These are phyloP conservation scores for Ogataea saltuana DNA, from an alignment of 805 yeast species.

Conservation along the genomic window DNA sequence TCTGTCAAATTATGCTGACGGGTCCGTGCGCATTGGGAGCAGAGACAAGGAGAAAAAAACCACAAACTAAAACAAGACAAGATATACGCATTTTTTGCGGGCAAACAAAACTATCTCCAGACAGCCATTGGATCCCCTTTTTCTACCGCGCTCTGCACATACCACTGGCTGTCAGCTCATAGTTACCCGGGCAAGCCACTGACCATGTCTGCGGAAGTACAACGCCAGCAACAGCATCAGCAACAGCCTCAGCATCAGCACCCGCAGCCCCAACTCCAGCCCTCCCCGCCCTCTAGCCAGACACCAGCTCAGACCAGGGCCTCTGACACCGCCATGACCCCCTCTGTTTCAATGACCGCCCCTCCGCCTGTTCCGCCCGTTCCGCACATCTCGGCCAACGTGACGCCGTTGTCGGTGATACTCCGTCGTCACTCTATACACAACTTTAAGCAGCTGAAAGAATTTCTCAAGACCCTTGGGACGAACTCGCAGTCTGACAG, in stretches of 20 bases:
- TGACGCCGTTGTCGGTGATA: slow-evolving; percentile 62
- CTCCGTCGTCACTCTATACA: slow-evolving; percentile 59
- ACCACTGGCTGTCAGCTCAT: neutral
- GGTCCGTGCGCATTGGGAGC: no score
- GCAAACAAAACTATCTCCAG: neutral
- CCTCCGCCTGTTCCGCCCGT: slow-evolving; percentile 33
- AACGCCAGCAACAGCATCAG: slow-evolving; percentile 13
- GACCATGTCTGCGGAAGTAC: slow-evolving; percentile 20
- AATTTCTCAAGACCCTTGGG: slow-evolving; percentile 60
- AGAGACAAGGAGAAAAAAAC: neutral
- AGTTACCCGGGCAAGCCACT: no score
- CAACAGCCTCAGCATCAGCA: slow-evolving; percentile 1
- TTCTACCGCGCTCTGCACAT: no score
- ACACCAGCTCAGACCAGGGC: neutral
- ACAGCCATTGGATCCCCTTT: neutral
- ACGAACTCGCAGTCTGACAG: slow-evolving; percentile 53
- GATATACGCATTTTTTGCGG: neutral
- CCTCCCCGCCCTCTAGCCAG: neutral
- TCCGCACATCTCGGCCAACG: slow-evolving; percentile 74
- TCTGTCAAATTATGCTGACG: no score
- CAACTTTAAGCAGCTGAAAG: slow-evolving; percentile 62
- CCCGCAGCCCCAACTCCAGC: neutral
- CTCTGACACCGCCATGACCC: neutral
- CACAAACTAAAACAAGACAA: neutral
- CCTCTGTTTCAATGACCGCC: neutral